Evolutionary conservation across 2,329 filamentous ascomycete species (phyloP).

Genomic region (Coniochaeta pulveracea): DNA sequence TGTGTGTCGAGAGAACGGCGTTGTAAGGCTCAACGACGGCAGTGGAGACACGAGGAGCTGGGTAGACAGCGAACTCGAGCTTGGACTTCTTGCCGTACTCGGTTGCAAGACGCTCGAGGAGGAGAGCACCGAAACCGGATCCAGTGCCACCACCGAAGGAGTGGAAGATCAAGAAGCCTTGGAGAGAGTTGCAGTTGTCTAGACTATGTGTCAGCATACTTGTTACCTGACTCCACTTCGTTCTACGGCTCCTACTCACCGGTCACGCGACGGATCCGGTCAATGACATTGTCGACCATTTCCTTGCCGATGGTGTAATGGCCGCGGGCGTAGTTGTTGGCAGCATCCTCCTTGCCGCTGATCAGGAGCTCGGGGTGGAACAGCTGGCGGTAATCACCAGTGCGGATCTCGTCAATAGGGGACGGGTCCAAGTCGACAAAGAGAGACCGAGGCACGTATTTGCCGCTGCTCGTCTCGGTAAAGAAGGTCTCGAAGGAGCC

Average conservation of each 20-base stretch:
- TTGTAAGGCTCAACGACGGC: constrained; percentile 67
- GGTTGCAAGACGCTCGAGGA: constrained; percentile 61
- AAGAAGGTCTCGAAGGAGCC: constrained; percentile 66
- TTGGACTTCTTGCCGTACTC: constrained; percentile 71
- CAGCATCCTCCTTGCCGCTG: constrained; percentile 66
- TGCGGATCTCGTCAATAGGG: constrained; percentile 64
- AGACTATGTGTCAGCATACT: constrained; percentile 10
- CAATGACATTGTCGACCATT: constrained; percentile 60
- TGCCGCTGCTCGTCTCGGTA: constrained; percentile 59
- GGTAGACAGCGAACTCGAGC: constrained; percentile 65
- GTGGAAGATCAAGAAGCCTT: constrained; percentile 66
- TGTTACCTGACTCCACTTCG: background rate
- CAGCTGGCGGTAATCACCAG: constrained; percentile 53
- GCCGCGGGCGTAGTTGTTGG: constrained; percentile 68
- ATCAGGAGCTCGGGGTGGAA: constrained; percentile 64
- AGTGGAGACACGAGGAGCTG: constrained; percentile 57
- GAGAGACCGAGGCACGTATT: constrained; percentile 62
- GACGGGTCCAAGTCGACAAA: constrained; percentile 65
- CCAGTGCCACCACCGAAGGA: constrained; percentile 64
- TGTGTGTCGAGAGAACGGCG: constrained; percentile 61
- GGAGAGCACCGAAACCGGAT: constrained; percentile 60
- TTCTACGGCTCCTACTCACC: constrained; percentile 31
- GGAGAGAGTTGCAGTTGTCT: constrained; percentile 65
- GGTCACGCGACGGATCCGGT: constrained; percentile 57
- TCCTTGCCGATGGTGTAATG: constrained; percentile 71